Percentiles rank a stretch among this genome's conserved stretches.
Evolutionary conservation across 2,329 filamentous ascomycete genomes (phyloP).

Genomic region (Nemania abortiva): DNA sequence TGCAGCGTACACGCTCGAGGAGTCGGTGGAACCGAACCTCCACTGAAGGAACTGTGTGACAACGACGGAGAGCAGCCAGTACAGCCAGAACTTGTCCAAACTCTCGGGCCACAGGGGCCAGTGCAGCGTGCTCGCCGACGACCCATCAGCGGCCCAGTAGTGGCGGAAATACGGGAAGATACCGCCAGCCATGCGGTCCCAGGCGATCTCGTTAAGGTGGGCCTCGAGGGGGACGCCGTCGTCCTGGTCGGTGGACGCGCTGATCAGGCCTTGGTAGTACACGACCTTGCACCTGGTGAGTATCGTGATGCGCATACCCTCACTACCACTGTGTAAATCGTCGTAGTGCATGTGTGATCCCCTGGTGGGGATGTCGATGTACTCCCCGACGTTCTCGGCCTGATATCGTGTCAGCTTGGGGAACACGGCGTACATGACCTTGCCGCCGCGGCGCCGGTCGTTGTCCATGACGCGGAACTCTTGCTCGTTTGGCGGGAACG

Average conservation of each 20-base stretch:
- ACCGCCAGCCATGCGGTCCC: background rate
- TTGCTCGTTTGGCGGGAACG: slow-evolving; percentile 22
- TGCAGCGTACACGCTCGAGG: background rate
- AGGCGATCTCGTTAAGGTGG: slow-evolving; percentile 32
- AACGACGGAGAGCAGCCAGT: background rate
- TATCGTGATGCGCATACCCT: slow-evolving; percentile 47
- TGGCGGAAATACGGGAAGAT: slow-evolving; percentile 26
- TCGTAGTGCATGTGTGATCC: too few species aligned
- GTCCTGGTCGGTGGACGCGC: slow-evolving; percentile 30
- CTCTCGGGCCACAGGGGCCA: slow-evolving; percentile 30
- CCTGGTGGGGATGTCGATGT: too few species aligned
- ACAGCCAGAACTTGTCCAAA: slow-evolving; percentile 28
- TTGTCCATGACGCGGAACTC: slow-evolving; percentile 37
- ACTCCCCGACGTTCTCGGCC: slow-evolving; percentile 42
- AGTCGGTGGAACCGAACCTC: background rate
- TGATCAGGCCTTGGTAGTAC: slow-evolving; percentile 52
- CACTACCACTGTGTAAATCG: slow-evolving; percentile 17
- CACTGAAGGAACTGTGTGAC: background rate
- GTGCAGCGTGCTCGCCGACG: background rate
- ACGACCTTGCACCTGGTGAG: slow-evolving; percentile 46
- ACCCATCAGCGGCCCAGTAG: slow-evolving; percentile 27
- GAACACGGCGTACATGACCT: slow-evolving; percentile 51
- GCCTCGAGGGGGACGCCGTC: slow-evolving; percentile 42
- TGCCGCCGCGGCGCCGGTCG: slow-evolving; percentile 49
- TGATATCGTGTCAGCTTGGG: slow-evolving; percentile 49